Conservation (phyloP, 768 basidiomycete genomes). For the Amanita exitialis region DNA sequence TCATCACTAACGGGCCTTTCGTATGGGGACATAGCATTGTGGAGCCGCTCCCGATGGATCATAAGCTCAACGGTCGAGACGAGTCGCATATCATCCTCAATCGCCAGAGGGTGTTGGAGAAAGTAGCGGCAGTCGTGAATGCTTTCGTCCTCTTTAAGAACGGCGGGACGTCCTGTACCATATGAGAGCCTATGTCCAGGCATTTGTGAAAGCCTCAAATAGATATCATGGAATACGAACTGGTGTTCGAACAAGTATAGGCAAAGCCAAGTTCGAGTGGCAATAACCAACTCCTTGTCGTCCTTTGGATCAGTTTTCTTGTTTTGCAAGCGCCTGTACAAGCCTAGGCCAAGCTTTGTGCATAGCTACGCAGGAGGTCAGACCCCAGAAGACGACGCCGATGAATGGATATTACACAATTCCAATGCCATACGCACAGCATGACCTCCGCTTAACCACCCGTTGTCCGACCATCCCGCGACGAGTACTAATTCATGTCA, state of each 20-base stretch:
- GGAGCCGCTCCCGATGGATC: constrained; percentile 77
- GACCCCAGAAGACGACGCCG: not conserved
- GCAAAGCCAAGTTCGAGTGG: constrained; percentile 87
- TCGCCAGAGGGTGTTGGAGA: constrained; percentile 77
- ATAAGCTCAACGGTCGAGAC: constrained; percentile 93
- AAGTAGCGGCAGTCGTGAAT: constrained; percentile 74
- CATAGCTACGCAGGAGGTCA: constrained; percentile 42
- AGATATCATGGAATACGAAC: constrained; percentile 32
- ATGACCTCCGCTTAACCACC: constrained; percentile 92
- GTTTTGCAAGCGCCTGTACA: constrained; percentile 69
- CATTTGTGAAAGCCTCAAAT: not conserved
- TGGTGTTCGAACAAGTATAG: constrained; percentile 92
- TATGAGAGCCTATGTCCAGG: constrained; percentile 68
- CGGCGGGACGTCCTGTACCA: constrained; percentile 88
- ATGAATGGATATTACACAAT: constrained; percentile 45
- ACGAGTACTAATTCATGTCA: constrained; percentile 52
- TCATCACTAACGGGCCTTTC: constrained; percentile 65
- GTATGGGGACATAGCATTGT: constrained; percentile 72
- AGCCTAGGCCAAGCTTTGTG: constrained; percentile 86
- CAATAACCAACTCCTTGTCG: constrained; percentile 74
- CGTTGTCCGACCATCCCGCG: constrained; percentile 91
- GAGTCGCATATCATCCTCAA: constrained; percentile 90
- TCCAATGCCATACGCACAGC: constrained; percentile 98
- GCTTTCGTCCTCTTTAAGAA: constrained; percentile 87
- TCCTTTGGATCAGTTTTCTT: constrained; percentile 46